These are phyloP conservation scores for Gymnopilus dilepis DNA, from an alignment of 768 basidiomycete genomes.

Conservation along the genomic window DNA sequence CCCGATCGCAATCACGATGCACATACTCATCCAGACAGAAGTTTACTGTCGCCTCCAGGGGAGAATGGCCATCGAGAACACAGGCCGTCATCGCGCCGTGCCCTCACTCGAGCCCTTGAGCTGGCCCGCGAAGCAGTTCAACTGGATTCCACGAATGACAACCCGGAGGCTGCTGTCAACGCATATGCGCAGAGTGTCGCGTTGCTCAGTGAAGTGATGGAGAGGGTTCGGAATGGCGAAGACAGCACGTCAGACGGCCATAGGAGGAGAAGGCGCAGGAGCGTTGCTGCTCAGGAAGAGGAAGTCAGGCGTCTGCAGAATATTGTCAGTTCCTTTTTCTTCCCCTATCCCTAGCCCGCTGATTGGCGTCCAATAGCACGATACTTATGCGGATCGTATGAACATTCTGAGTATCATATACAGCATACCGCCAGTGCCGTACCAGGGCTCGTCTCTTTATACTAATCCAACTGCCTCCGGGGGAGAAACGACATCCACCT, in stretches of 20 bases:
- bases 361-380: conserved; percentile 61
- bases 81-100: conserved; percentile 80
- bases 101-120: conserved; percentile 84
- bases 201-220: conserved; percentile 91
- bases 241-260: conserved; percentile 73
- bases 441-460: conserved; percentile 62
- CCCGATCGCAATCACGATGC: conserved; percentile 30
- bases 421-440: conserved; percentile 79
- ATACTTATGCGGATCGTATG: conserved; percentile 95
- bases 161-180: conserved; percentile 86
- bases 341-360: not conserved
- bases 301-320: conserved; percentile 86
- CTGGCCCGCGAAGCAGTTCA: conserved; percentile 89
- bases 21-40: conserved; percentile 29
- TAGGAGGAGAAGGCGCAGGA: conserved; percentile 67
- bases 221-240: conserved; percentile 84
- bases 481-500: conserved; percentile 53
- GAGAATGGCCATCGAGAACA: conserved; percentile 49
- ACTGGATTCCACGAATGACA: conserved; percentile 86
- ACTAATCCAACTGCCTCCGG: conserved; percentile 34
- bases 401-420: conserved; percentile 90
- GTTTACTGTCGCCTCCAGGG: conserved; percentile 28
- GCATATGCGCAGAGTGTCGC: conserved; percentile 89
- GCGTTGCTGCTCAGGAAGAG: conserved; percentile 89
- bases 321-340: conserved; percentile 63